phyloP scores from a whole-genome alignment of 2,329 filamentous ascomycete genomes.

The Myriosclerotinia scirpicola region DNA sequence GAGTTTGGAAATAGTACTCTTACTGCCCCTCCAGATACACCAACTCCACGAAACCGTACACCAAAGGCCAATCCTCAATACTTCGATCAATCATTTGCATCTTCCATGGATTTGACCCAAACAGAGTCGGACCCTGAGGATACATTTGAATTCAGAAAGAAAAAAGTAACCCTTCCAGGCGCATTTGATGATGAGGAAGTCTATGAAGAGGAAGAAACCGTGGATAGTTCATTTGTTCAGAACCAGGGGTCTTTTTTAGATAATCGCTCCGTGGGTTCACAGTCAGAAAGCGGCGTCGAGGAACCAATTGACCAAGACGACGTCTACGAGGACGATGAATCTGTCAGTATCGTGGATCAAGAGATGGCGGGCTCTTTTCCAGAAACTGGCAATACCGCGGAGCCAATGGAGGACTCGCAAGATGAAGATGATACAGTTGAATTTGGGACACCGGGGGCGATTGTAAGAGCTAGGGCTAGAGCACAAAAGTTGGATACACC shows the following conservation, averaged over 20 bases:
- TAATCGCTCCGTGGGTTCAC: constrained; percentile 82
- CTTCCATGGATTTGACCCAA: constrained; percentile 43
- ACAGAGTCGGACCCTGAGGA: constrained; percentile 41
- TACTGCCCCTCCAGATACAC: constrained; percentile 46
- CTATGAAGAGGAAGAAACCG: constrained; percentile 56
- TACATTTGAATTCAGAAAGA: constrained; percentile 41
- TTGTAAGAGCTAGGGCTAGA: constrained; percentile 63
- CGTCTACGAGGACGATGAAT: constrained; percentile 69
- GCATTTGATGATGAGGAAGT: constrained; percentile 68
- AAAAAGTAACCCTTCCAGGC: constrained; percentile 64
- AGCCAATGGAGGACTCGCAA: constrained; percentile 60
- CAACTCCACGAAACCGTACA: constrained; percentile 44
- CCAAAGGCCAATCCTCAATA: constrained; percentile 27
- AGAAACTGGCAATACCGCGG: constrained; percentile 72
- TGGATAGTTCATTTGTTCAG: constrained; percentile 45
- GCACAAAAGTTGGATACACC: constrained; percentile 61
- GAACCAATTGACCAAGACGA: constrained; percentile 63
- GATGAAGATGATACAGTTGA: constrained; percentile 46
- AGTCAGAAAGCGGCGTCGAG: constrained; percentile 55
- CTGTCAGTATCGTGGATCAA: constrained; percentile 69
- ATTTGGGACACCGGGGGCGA: constrained; percentile 54
- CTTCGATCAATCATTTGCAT: constrained; percentile 39
- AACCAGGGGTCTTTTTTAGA: constrained; percentile 82
- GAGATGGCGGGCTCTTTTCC: constrained; percentile 78
- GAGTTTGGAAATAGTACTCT: constrained; percentile 51